phyloP scores from a whole-genome alignment of 495 filamentous ascomycete species.

The Schizothecium vesticola region DNA sequence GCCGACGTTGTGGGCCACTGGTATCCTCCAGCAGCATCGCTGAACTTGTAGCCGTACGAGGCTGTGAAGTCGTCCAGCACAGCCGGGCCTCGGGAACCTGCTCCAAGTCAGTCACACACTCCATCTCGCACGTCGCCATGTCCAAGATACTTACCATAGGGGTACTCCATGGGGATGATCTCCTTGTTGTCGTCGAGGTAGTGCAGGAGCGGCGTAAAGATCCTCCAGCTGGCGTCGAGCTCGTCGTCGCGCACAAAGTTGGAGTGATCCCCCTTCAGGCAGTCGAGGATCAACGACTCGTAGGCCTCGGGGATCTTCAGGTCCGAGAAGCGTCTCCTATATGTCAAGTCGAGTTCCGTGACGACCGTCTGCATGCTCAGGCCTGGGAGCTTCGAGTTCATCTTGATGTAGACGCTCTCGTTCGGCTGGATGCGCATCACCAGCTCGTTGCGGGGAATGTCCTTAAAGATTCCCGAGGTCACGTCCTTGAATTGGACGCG shows the following conservation, averaged over 20 bases:
- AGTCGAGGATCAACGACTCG: conserved; percentile 94
- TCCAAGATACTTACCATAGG: conserved; percentile 71
- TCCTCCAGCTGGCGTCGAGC: conserved; percentile 96
- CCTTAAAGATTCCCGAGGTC: conserved; percentile 98
- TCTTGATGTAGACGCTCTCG: conserved; percentile 99
- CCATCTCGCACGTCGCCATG: not conserved
- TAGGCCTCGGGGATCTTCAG: conserved; percentile 99
- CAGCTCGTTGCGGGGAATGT: conserved; percentile 98
- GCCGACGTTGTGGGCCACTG: conserved; percentile 77
- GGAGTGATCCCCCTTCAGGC: conserved; percentile 97
- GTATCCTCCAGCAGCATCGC: conserved; percentile 91
- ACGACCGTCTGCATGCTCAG: conserved; percentile 99
- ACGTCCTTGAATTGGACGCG: conserved; percentile 99
- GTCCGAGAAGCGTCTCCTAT: conserved; percentile 96
- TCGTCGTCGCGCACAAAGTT: conserved; percentile 99
- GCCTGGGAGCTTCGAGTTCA: conserved; percentile 99
- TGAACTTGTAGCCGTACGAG: conserved; percentile 98
- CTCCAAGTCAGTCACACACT: not conserved
- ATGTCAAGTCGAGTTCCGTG: conserved; percentile 97
- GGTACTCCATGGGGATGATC: conserved; percentile 99
- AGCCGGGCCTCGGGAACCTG: conserved; percentile 87
- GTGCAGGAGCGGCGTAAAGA: conserved; percentile 95
- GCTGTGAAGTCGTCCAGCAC: conserved; percentile 98
- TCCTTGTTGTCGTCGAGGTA: conserved; percentile 99
- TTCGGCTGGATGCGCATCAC: conserved; percentile 99